These are phyloP conservation scores for Spinellus fusiger DNA, from an alignment of 192 early-diverging fungal species.

Conservation along the genomic window DNA sequence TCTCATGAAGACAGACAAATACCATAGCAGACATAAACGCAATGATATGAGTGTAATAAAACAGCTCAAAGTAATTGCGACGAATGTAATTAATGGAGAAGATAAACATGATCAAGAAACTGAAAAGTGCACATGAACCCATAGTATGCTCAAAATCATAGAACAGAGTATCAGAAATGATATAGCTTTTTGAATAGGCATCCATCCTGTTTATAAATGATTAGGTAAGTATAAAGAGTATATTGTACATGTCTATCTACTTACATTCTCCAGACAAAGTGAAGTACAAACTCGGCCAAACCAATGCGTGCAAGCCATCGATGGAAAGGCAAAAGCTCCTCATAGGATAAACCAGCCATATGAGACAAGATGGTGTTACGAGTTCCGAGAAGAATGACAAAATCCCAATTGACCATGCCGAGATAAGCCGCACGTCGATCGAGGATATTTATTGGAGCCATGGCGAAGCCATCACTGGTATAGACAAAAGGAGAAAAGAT, in stretches of 20 bases:
- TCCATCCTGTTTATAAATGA: background rate
- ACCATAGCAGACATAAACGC: slow-evolving; percentile 27
- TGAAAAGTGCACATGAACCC: slow-evolving; percentile 17
- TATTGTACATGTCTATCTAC: background rate
- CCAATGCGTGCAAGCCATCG: slow-evolving; percentile 35
- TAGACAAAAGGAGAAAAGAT: slow-evolving; percentile 23
- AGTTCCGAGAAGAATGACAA: slow-evolving; percentile 35
- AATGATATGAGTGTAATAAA: slow-evolving; percentile 36
- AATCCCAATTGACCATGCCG: slow-evolving; percentile 30
- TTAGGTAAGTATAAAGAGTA: background rate
- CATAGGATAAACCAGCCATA: slow-evolving; percentile 35
- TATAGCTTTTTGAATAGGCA: slow-evolving; percentile 1
- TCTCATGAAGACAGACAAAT: slow-evolving; percentile 27
- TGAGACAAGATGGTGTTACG: slow-evolving; percentile 30
- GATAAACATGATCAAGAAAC: slow-evolving; percentile 21
- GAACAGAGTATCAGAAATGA: slow-evolving; percentile 20
- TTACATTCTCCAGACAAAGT: slow-evolving; percentile 33
- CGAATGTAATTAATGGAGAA: slow-evolving; percentile 27
- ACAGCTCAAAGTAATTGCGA: slow-evolving; percentile 35
- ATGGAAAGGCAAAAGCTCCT: slow-evolving; percentile 36
- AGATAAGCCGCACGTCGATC: slow-evolving; percentile 30
- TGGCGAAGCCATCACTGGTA: background rate
- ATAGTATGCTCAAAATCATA: slow-evolving; percentile 17
- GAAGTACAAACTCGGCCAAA: slow-evolving; percentile 18
- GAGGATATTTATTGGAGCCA: slow-evolving; percentile 10